Conservation (phyloP, 192 early-diverging fungal species). For the Coemansia sp. region DNA sequence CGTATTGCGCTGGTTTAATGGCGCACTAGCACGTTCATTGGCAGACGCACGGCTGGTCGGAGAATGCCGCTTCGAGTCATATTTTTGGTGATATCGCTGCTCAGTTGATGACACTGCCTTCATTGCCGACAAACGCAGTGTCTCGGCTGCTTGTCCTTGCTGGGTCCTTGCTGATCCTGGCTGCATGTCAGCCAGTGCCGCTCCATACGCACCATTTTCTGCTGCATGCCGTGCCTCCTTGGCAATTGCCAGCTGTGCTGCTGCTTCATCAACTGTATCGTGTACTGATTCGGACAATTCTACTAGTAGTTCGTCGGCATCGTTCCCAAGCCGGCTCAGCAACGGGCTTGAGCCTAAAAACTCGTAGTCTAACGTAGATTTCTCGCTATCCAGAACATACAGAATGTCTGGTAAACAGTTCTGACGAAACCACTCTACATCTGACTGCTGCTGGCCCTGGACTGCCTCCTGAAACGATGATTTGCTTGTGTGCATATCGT, state of each 20-base stretch:
- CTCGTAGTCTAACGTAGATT: constrained; percentile 31
- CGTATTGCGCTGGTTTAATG: not conserved
- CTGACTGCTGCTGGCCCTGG: constrained; percentile 16
- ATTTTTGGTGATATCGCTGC: constrained; percentile 1
- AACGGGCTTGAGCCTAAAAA: constrained; percentile 45
- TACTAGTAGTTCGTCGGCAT: constrained; percentile 34
- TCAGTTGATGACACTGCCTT: constrained; percentile 3
- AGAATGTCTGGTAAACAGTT: constrained; percentile 51
- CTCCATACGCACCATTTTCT: not conserved
- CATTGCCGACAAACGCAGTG: constrained; percentile 2
- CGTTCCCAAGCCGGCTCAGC: constrained; percentile 24
- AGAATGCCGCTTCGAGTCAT: constrained; percentile 1
- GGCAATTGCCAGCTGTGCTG: constrained; percentile 10
- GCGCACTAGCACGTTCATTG: not conserved
- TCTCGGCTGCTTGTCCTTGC: constrained; percentile 1
- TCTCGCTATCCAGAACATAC: constrained; percentile 29
- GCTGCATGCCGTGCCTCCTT: constrained; percentile 2
- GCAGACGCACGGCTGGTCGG: not conserved
- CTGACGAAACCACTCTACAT: constrained; percentile 49
- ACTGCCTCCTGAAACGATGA: not conserved
- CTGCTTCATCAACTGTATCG: constrained; percentile 20
- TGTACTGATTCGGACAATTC: constrained; percentile 37
- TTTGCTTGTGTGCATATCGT: constrained; percentile 26
- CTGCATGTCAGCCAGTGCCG: not conserved
- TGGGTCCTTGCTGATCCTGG: constrained; percentile 1